Evolutionary conservation across 208 protist species (phyloP).

Genomic region (Trypanosoma avium): DNA sequence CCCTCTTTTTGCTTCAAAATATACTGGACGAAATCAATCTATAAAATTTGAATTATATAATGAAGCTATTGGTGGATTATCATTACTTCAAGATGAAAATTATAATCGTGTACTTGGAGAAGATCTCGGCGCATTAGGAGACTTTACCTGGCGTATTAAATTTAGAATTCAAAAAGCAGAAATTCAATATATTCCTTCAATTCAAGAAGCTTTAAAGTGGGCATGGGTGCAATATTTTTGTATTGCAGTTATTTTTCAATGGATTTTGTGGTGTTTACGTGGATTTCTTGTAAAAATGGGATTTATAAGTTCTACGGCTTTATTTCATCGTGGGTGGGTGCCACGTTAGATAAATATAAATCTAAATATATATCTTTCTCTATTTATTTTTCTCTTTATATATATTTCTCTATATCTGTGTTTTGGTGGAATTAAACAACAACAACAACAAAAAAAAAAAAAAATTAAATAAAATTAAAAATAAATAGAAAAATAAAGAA

Average conservation of each 20-base stretch:
- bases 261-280: constrained; percentile 70
- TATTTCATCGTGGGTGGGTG: constrained; percentile 36
- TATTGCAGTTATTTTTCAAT: constrained; percentile 71
- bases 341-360: background rate
- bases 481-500: background rate
- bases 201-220: constrained; percentile 74
- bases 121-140: constrained; percentile 57
- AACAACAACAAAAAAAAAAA: too few species aligned
- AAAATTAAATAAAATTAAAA: background rate
- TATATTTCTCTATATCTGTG: background rate
- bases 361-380: background rate
- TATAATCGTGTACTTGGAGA: constrained; percentile 44
- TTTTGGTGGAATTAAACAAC: too few species aligned
- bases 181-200: constrained; percentile 63
- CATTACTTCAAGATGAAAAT: constrained; percentile 31
- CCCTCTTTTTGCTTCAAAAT: constrained; percentile 44
- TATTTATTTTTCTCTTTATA: background rate
- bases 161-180: constrained; percentile 53
- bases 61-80: constrained; percentile 47
- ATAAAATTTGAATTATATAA: constrained; percentile 36
- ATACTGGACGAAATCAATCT: constrained; percentile 62
- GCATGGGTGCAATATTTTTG: constrained; percentile 85
- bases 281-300: constrained; percentile 57
- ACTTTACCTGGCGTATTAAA: constrained; percentile 69
- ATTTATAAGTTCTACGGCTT: constrained; percentile 50